A percentile compares a stretch with the other conserved stretches of the same genome.
phyloP scores from a whole-genome alignment of 306 rosid species.

The Vigna radiata region DNA sequence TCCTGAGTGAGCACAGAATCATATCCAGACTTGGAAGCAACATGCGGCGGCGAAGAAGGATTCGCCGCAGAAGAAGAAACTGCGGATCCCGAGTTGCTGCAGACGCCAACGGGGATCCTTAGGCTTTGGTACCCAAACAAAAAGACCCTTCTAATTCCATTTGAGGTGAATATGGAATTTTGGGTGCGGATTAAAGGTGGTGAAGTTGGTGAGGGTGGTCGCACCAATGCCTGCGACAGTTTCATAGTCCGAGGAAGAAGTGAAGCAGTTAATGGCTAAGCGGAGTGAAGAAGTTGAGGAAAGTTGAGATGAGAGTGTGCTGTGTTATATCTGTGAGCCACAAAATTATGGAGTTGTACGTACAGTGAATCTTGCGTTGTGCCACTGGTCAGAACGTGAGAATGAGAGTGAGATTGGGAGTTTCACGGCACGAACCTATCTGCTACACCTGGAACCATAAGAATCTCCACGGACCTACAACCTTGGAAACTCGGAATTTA shows the following conservation, averaged over 20 bases:
- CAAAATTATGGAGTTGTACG: not conserved
- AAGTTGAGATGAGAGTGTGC: not conserved
- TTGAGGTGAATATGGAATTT: conserved; percentile 36
- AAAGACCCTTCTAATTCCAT: conserved; percentile 41
- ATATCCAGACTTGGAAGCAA: conserved; percentile 44
- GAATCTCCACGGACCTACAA: conserved; percentile 14
- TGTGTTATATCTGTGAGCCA: not conserved
- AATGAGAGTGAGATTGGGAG: not conserved
- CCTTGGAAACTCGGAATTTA: not conserved
- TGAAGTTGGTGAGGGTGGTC: conserved; percentile 39
- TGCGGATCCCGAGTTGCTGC: conserved; percentile 47
- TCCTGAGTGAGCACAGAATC: conserved; percentile 37
- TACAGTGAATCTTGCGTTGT: not conserved
- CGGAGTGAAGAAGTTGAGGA: not conserved
- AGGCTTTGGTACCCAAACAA: conserved; percentile 27
- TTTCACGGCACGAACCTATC: not conserved
- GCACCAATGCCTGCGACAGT: conserved; percentile 49
- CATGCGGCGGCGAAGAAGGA: conserved; percentile 43
- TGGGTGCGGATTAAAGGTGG: conserved; percentile 16
- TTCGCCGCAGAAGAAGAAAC: conserved; percentile 53
- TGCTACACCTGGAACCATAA: conserved; percentile 13
- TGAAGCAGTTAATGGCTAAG: not conserved
- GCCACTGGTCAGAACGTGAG: not conserved
- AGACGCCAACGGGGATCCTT: conserved; percentile 42
- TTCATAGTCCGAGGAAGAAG: conserved; percentile 46